Percentiles rank a stretch among this genome's conserved stretches.
Conservation (phyloP, 495 filamentous ascomycete genomes). For the Lineolata rhizophorae region DNA sequence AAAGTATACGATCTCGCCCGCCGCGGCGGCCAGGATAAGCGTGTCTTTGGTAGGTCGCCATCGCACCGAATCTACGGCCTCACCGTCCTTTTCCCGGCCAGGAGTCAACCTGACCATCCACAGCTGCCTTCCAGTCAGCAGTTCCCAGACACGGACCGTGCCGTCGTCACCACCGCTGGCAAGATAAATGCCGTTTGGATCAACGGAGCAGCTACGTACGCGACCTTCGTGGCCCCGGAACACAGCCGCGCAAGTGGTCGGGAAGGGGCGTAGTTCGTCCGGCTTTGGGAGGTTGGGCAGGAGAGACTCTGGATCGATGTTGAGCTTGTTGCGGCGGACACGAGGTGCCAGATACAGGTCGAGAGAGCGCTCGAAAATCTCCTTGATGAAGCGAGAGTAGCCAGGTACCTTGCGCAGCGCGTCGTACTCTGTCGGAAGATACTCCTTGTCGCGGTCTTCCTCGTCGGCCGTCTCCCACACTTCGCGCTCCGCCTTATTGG, state of each 20-base stretch:
- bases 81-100: constrained; percentile 35
- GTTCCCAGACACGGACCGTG: constrained; percentile 76
- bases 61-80: constrained; percentile 66
- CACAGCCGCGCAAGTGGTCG: constrained; percentile 61
- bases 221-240: constrained; percentile 78
- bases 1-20: constrained; percentile 68
- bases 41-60: constrained; percentile 77
- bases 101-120: constrained; percentile 64
- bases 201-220: constrained; percentile 60
- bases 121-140: constrained; percentile 65
- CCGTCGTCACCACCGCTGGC: constrained; percentile 92
- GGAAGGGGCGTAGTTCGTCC: constrained; percentile 83
- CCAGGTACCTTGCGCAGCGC: constrained; percentile 79
- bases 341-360: constrained; percentile 90
- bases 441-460: constrained; percentile 80
- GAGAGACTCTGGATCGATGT: constrained; percentile 86
- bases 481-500: constrained; percentile 61
- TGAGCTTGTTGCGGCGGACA: constrained; percentile 77
- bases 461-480: constrained; percentile 76
- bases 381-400: constrained; percentile 78
- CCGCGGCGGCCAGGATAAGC: constrained; percentile 59
- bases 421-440: constrained; percentile 56
- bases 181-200: constrained; percentile 54
- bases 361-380: constrained; percentile 85
- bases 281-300: constrained; percentile 90